Conservation (phyloP, 139 green algal genomes). For the Tetradesmus lagerheimii region DNA sequence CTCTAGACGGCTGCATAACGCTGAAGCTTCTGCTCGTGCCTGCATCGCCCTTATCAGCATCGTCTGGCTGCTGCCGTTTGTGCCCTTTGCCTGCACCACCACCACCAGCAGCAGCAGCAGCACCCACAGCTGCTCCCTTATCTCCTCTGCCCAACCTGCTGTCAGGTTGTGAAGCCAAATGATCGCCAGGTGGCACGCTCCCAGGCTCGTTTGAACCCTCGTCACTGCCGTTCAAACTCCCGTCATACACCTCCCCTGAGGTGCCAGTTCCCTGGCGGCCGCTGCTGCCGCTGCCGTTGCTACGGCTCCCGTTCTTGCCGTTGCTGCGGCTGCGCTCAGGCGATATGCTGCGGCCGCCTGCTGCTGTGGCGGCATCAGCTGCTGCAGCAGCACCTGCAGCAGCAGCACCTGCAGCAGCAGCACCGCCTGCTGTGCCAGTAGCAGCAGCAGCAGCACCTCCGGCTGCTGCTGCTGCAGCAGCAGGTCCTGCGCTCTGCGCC, state of each 20-base stretch:
- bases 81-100: conserved; percentile 7
- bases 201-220: conserved; percentile 66
- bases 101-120: not conserved
- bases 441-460: not conserved
- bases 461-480: conserved; percentile 9
- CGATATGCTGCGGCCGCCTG: not conserved
- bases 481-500: not conserved
- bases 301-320: conserved; percentile 34
- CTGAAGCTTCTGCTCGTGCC: conserved; percentile 35
- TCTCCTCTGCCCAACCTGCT: not conserved
- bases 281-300: conserved; percentile 28
- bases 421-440: not conserved
- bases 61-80: conserved; percentile 26
- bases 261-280: conserved; percentile 43
- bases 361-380: not conserved
- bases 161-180: conserved; percentile 36
- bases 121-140: not conserved
- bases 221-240: conserved; percentile 61
- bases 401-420: not conserved
- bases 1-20: conserved; percentile 22
- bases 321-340: conserved; percentile 41
- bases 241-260: conserved; percentile 48
- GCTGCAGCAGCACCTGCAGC: not conserved
- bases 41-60: not conserved
- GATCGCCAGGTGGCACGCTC: conserved; percentile 50